Evolutionary conservation across 2,329 filamentous ascomycete genomes (phyloP), one percentile per base, ranked within the genome.

Genomic region (Fusarium devonianum): DNA sequence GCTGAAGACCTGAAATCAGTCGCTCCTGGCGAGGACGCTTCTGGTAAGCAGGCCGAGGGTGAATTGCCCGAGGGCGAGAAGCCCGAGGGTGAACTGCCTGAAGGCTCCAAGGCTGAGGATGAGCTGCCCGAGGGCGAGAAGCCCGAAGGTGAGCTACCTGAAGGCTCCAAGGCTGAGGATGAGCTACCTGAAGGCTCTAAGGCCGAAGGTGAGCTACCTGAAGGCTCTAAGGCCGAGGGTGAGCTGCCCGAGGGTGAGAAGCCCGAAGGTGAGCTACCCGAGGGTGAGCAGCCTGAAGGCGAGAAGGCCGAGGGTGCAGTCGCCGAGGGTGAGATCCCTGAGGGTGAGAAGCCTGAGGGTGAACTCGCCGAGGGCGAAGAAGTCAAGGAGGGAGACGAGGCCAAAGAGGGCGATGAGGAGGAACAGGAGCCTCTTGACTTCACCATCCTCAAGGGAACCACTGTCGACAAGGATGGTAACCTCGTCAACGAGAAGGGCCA

Each of bases 381-480:
- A 8, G 29, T 22, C 10, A 34, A 53, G 17, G 50, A 18, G 11
- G 53, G 60, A 21, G 47, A 46, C 8, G 46, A 53, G 25, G 48
- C 33, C 7, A 53, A 57, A 22, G 25, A 13, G 5, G 35, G 17
- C 11, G 7, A 25, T 7, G 35, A 26, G 13, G 35, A 37, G 35
- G 22, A 10, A 4, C 9, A 37, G 13, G 35, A 37, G 18, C 35
- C 35, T 17, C 56, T 61, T 2, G 57, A 60, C 25, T 58, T 61
- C 29, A 34, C 44, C 11, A 7, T 60, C 39, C 57, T 60, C 13
- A 61, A 58, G 44, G 57, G 49, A 7, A 77, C 75, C 67, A 81
- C 76, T 49, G 79, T 85, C 61, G 84, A 85, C 71, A 84, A 85
- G 67, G 67, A 73, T 7, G 82, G 82, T 42, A 83, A 84, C 42